Conservation (phyloP, 2,329 filamentous ascomycete genomes). For the Aspergillus pseudoglaucus region DNA sequence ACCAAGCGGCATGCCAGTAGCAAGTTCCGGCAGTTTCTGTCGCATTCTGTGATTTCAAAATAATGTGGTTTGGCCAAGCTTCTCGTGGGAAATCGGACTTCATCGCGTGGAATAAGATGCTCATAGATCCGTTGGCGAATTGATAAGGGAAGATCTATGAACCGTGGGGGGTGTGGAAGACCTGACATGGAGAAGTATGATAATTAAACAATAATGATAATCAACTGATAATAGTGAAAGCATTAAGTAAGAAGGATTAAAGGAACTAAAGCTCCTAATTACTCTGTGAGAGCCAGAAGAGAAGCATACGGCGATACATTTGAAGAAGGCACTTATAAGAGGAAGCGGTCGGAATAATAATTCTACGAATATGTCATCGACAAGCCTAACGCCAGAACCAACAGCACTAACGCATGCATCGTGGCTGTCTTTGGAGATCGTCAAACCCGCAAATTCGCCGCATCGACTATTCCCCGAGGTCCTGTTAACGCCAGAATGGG, state of each 20-base stretch:
- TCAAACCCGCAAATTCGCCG: neutral
- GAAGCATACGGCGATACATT: neutral
- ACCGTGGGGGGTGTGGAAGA: neutral
- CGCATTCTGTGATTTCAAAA: neutral
- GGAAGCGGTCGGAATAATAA: neutral
- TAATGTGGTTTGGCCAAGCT: neutral
- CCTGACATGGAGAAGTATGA: neutral
- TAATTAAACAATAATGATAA: slow-evolving; percentile 1
- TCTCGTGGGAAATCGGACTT: neutral
- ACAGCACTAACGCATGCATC: neutral
- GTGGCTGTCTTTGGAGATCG: neutral
- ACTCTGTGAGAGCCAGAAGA: neutral
- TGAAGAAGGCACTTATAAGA: neutral
- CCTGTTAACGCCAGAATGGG: neutral
- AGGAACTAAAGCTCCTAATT: neutral
- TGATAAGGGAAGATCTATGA: neutral
- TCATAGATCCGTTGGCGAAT: neutral
- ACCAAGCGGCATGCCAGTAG: neutral
- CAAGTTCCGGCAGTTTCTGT: neutral
- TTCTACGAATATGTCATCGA: neutral
- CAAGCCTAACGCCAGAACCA: neutral
- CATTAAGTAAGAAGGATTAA: neutral
- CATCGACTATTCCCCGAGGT: neutral
- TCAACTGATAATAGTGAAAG: neutral
- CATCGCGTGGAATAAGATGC: neutral